These are phyloP conservation scores for Spergularia marina DNA, from an alignment of 148 eudicot genomes.

Conservation along the genomic window DNA sequence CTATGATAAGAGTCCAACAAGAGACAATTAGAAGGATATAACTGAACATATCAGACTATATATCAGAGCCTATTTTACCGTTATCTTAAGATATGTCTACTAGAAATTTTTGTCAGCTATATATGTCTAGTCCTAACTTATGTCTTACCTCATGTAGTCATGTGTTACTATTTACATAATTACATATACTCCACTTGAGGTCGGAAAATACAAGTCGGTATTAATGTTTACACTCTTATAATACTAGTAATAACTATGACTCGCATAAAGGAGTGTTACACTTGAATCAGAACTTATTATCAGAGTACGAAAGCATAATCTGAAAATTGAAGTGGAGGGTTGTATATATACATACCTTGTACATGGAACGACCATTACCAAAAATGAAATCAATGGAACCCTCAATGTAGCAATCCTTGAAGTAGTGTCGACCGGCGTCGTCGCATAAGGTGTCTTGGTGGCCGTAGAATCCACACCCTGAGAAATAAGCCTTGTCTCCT, in stretches of 20 bases:
- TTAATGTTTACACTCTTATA: too few species aligned
- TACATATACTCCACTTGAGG: too few species aligned
- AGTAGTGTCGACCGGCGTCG: conserved; percentile 91
- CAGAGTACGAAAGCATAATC: too few species aligned
- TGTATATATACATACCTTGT: conserved; percentile 56
- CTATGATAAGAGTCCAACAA: neutral
- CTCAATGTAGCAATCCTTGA: conserved; percentile 90
- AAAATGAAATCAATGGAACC: conserved; percentile 98
- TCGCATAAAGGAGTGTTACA: too few species aligned
- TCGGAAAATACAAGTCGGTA: too few species aligned
- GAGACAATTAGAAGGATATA: neutral
- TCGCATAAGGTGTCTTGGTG: conserved; percentile 95
- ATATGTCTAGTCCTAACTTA: too few species aligned
- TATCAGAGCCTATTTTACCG: neutral
- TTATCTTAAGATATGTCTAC: neutral
- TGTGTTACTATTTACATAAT: too few species aligned
- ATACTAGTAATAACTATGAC: too few species aligned
- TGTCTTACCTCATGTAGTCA: too few species aligned
- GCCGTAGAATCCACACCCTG: conserved; percentile 88
- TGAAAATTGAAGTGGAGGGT: too few species aligned
- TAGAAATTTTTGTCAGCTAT: too few species aligned
- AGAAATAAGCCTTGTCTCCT: conserved; percentile 84
- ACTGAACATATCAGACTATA: neutral
- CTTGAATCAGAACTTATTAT: too few species aligned
- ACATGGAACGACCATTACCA: conserved; percentile 97